phyloP scores from a whole-genome alignment of 306 rosid species.

The Rosa persica region DNA sequence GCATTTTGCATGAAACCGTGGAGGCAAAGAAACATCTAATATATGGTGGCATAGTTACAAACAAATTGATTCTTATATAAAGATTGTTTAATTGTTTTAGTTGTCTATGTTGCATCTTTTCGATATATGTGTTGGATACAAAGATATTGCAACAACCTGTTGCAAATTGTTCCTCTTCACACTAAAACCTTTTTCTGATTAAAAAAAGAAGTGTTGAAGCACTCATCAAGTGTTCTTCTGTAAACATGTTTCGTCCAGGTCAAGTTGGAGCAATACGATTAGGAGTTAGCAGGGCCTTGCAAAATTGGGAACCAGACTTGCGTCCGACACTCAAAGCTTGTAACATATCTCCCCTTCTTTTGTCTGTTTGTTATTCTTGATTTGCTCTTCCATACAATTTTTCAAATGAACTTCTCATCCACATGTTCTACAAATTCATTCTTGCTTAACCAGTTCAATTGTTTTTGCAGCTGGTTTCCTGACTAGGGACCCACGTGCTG shows the following conservation, averaged over 20 bases:
- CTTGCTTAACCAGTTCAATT: conserved; percentile 23
- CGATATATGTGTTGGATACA: neutral
- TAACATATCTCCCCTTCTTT: conserved; percentile 20
- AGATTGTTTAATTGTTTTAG: neutral
- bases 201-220: neutral
- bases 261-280: conserved; percentile 95
- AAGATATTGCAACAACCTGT: neutral
- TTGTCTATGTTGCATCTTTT: neutral
- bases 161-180: neutral
- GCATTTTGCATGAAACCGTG: neutral
- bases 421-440: neutral
- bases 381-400: neutral
- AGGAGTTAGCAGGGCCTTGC: conserved; percentile 94
- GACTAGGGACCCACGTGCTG: conserved; percentile 88
- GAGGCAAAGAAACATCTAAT: neutral
- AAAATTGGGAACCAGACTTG: conserved; percentile 91
- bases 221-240: neutral
- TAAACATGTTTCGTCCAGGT: conserved; percentile 44
- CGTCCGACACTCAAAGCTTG: conserved; percentile 81
- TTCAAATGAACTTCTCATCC: neutral
- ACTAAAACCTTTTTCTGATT: neutral
- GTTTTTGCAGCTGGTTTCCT: conserved; percentile 75
- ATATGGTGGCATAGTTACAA: neutral
- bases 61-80: neutral
- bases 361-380: neutral